Percentiles rank a stretch among this genome's conserved stretches.
Evolutionary conservation across 202 grass and related monocot species (phyloP).

Genomic region (Panicum hallii): DNA sequence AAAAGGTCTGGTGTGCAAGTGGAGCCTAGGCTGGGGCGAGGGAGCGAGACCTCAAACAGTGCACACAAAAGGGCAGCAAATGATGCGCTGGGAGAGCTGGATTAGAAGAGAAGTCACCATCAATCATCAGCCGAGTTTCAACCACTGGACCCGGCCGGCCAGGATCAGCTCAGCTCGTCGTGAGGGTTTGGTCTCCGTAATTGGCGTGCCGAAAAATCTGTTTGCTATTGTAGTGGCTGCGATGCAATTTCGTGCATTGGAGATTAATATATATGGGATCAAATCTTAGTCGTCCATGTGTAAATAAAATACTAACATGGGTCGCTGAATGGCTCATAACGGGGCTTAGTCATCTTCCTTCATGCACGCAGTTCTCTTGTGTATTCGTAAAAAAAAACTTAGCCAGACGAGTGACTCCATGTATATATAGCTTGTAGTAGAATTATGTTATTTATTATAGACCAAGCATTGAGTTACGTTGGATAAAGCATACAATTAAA

Average conservation of each 20-base stretch:
- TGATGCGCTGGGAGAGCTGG: neutral
- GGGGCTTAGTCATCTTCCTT: neutral
- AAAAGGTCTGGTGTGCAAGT: conserved; percentile 12
- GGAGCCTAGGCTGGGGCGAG: conserved; percentile 26
- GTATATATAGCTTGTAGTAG: neutral
- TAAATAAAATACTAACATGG: neutral
- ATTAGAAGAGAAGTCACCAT: conserved; percentile 46
- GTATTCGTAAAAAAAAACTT: neutral
- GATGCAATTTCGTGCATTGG: neutral
- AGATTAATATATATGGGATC: neutral
- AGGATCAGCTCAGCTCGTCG: neutral
- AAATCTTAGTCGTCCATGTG: neutral
- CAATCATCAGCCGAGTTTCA: conserved; percentile 35
- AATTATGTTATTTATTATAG: neutral
- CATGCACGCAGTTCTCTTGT: neutral
- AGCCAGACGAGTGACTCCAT: neutral
- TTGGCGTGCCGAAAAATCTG: neutral
- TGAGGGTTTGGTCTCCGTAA: conserved; percentile 1
- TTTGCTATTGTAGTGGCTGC: neutral
- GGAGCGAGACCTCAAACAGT: neutral
- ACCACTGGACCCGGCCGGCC: conserved; percentile 6
- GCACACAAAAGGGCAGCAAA: conserved; percentile 2
- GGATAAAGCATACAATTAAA: neutral
- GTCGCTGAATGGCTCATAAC: neutral
- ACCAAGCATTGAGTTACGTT: neutral